These are phyloP conservation scores for Sugiyamaella boreocaroliniensis DNA, from an alignment of 805 yeast genomes.

Conservation along the genomic window DNA sequence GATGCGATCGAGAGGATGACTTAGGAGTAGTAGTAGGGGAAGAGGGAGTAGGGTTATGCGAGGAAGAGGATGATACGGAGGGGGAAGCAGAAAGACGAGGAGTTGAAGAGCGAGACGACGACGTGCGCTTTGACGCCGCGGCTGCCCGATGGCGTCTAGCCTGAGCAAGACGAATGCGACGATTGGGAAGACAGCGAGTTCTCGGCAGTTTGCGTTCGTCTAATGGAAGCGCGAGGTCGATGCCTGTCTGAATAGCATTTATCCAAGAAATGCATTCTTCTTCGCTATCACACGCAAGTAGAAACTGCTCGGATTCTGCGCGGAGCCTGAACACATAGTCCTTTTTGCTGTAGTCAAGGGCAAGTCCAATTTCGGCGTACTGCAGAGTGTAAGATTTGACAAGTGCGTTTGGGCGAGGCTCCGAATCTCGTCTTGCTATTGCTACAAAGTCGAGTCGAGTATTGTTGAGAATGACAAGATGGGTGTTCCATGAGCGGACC, in stretches of 20 bases:
- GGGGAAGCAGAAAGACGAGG: neutral
- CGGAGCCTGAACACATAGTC: slow-evolving; percentile 66
- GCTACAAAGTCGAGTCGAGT: slow-evolving; percentile 73
- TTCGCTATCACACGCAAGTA: slow-evolving; percentile 56
- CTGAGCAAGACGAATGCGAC: slow-evolving; percentile 41
- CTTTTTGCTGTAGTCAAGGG: slow-evolving; percentile 72
- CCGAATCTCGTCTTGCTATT: slow-evolving; percentile 27
- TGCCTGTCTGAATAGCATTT: slow-evolving; percentile 61
- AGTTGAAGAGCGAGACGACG: neutral
- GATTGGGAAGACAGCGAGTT: slow-evolving; percentile 67
- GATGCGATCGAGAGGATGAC: neutral
- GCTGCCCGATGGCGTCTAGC: too few relatives aligned
- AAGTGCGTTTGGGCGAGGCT: slow-evolving; percentile 7
- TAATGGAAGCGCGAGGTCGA: slow-evolving; percentile 72
- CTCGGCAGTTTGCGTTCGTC: slow-evolving; percentile 64
- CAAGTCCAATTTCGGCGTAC: slow-evolving; percentile 76
- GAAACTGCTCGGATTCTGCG: slow-evolving; percentile 74
- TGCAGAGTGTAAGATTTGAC: slow-evolving; percentile 69
- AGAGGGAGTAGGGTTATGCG: neutral
- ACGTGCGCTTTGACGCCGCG: neutral
- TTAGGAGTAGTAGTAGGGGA: neutral
- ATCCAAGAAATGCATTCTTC: slow-evolving; percentile 77
- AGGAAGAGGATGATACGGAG: neutral
- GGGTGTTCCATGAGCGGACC: slow-evolving; percentile 62
- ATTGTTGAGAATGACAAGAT: slow-evolving; percentile 69